Percentiles rank a stretch among this genome's conserved stretches.
phyloP scores from a whole-genome alignment of 2,329 filamentous ascomycete genomes.

The Lachnellula cervina region DNA sequence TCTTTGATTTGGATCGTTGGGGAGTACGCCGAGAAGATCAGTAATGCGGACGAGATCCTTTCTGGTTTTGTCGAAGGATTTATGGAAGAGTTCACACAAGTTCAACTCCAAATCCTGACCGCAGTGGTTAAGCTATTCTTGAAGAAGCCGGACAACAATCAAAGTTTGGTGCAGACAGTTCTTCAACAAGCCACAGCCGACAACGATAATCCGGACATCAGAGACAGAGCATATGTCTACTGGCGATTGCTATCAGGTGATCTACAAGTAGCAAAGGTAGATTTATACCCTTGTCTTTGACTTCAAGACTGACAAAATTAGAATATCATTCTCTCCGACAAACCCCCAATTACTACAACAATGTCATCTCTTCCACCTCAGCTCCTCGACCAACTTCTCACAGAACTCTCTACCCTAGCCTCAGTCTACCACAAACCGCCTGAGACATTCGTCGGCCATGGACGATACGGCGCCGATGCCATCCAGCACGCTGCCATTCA shows the following conservation, averaged over 20 bases:
- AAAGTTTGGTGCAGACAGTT: conserved; percentile 89
- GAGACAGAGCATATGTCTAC: conserved; percentile 95
- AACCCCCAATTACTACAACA: conserved; percentile 89
- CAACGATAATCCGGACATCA: conserved; percentile 95
- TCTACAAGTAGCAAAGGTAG: conserved; percentile 79
- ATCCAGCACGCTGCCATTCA: conserved; percentile 95
- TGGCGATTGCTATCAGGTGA: conserved; percentile 95
- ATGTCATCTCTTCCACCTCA: conserved; percentile 82
- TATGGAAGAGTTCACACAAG: conserved; percentile 95
- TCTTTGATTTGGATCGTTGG: conserved; percentile 98
- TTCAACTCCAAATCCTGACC: conserved; percentile 95
- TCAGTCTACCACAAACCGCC: conserved; percentile 98
- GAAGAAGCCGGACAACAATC: conserved; percentile 90
- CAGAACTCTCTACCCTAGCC: conserved; percentile 87
- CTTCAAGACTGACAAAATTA: conserved; percentile 32
- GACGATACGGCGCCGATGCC: conserved; percentile 86
- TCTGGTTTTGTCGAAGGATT: conserved; percentile 89
- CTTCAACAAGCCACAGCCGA: conserved; percentile 88
- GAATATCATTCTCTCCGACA: conserved; percentile 88
- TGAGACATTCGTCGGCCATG: conserved; percentile 95
- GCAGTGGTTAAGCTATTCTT: conserved; percentile 96
- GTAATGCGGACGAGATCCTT: conserved; percentile 93
- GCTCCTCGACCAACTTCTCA: conserved; percentile 83
- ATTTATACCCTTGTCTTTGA: conserved; percentile 12
- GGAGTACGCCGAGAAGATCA: conserved; percentile 99